These are phyloP conservation scores for Neurospora sp. DNA, from an alignment of 495 filamentous ascomycete species.

Conservation along the genomic window DNA sequence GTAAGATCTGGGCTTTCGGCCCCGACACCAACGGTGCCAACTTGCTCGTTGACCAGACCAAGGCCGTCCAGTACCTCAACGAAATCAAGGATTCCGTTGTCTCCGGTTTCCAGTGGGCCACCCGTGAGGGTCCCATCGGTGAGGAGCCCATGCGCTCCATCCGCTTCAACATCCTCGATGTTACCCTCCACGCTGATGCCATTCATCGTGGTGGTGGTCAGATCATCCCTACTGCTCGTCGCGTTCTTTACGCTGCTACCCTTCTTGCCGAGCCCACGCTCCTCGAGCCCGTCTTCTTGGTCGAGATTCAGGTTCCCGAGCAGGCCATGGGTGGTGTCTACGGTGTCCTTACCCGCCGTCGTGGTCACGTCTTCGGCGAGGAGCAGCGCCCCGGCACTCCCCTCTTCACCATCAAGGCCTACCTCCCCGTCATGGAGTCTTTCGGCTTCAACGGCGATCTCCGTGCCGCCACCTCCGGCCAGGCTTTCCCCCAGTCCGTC, in stretches of 20 bases:
- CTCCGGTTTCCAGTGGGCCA: conserved; percentile 99
- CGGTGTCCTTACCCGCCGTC: conserved; percentile 93
- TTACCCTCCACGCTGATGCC: conserved; percentile 98
- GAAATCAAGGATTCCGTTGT: conserved; percentile 99
- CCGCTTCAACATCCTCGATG: conserved; percentile 99
- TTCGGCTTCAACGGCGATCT: conserved; percentile 99
- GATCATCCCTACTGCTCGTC: conserved; percentile 95
- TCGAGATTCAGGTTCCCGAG: conserved; percentile 98
- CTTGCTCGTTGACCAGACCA: conserved; percentile 97
- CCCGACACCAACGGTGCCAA: conserved; percentile 97
- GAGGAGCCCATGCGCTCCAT: conserved; percentile 96
- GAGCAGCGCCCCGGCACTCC: conserved; percentile 97
- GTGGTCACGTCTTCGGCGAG: conserved; percentile 98
- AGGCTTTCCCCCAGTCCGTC: conserved; percentile 97
- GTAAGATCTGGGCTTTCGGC: conserved; percentile 99
- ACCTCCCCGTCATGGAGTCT: conserved; percentile 98
- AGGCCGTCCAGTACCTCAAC: conserved; percentile 99
- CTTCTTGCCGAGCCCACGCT: conserved; percentile 86
- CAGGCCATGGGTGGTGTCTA: conserved; percentile 99
- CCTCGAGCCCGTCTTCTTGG: conserved; percentile 94
- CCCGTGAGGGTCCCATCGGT: conserved; percentile 90
- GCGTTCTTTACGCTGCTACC: conserved; percentile 87
- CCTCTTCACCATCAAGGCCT: conserved; percentile 99
- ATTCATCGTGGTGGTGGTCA: conserved; percentile 99
- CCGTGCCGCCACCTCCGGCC: conserved; percentile 81